Evolutionary conservation across 1,284 basidiomycete species (phyloP), one percentile per base, ranked within the genome.

Genomic region (Butyriboletus regius): DNA sequence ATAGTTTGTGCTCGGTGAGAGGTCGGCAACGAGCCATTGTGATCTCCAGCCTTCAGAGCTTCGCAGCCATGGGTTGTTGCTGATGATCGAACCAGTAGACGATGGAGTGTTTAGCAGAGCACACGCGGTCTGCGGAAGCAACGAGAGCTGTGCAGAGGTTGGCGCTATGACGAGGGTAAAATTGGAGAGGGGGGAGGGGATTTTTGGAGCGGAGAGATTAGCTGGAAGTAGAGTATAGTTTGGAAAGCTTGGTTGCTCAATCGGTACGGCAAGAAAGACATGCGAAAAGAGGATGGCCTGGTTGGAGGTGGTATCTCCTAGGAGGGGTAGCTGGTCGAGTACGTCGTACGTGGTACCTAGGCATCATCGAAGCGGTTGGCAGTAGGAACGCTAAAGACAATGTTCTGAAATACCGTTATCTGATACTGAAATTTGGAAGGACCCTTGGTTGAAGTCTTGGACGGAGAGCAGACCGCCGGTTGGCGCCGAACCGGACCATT

Each of bases 251-350:
- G 85, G 85, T 44, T 72, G 62, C 1, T 56, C 46, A 2, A 63
- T 37, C 28, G 47, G 58, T 13, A 60, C 57, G 5, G 65, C 58
- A 17, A 71, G 67, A 44, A 85, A 79, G 0, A 81, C 66, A 0
- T 82, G 79, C 1, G 89, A 91, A 66, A 88, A 89, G 13, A 92
- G 60, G n/a, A 93, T 68, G 0, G 79, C 85, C 60, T 85, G 79
- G 48, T 81, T 83, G 2, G 81, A 72, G 0, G 88, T 89, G 1
- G 87, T 83, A 61, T 93, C 90, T 5, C 85, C 88, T 0, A 91
- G 70, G 1, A 85, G 65, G 0, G 85, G 86, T 1, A 75, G 60
- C 5, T 63, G 59, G 5, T 67, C 54, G 5, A 79, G 64, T 3
- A 72, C 46, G 46, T 73, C 55, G 54, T 82, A 79, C 24, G 83